Conservation (phyloP, 169 alveolate genomes). For the Cryptosporidium parvum region DNA sequence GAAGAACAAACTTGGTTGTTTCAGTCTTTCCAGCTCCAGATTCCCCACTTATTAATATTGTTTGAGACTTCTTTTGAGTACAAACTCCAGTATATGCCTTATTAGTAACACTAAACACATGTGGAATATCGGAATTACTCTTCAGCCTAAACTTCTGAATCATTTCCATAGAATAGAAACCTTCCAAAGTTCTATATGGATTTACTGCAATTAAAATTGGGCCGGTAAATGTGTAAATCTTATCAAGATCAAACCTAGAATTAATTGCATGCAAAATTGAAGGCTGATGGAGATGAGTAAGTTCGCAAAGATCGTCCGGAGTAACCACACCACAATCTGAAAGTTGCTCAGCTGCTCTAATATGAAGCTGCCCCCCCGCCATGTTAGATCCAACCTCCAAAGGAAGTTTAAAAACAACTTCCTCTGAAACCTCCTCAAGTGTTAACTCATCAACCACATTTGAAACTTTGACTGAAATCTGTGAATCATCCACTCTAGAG, state of each 20-base stretch:
- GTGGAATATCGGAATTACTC: slow-evolving; percentile 85
- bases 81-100: slow-evolving; percentile 92
- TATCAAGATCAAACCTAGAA: slow-evolving; percentile 89
- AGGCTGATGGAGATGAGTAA: slow-evolving; percentile 92
- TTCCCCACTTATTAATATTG: slow-evolving; percentile 98
- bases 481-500: slow-evolving; percentile 34
- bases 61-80: slow-evolving; percentile 89
- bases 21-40: slow-evolving; percentile 99
- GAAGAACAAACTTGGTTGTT: slow-evolving; percentile 96
- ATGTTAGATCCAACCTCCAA: slow-evolving; percentile 5
- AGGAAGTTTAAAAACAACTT: slow-evolving; percentile 28
- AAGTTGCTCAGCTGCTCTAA: slow-evolving; percentile 53
- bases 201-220: slow-evolving; percentile 97
- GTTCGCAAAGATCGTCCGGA: slow-evolving; percentile 89
- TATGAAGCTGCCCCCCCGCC: slow-evolving; percentile 1
- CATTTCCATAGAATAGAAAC: slow-evolving; percentile 78
- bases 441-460: slow-evolving; percentile 50
- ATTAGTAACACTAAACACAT: slow-evolving; percentile 94
- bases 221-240: slow-evolving; percentile 96
- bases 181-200: slow-evolving; percentile 91
- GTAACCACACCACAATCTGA: slow-evolving; percentile 78
- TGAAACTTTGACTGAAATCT: slow-evolving; percentile 24
- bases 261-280: slow-evolving; percentile 93
- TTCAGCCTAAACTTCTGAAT: slow-evolving; percentile 30
- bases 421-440: slow-evolving; percentile 59